phyloP scores from a whole-genome alignment of 1,284 basidiomycete genomes.

The Moesziomyces sp. region DNA sequence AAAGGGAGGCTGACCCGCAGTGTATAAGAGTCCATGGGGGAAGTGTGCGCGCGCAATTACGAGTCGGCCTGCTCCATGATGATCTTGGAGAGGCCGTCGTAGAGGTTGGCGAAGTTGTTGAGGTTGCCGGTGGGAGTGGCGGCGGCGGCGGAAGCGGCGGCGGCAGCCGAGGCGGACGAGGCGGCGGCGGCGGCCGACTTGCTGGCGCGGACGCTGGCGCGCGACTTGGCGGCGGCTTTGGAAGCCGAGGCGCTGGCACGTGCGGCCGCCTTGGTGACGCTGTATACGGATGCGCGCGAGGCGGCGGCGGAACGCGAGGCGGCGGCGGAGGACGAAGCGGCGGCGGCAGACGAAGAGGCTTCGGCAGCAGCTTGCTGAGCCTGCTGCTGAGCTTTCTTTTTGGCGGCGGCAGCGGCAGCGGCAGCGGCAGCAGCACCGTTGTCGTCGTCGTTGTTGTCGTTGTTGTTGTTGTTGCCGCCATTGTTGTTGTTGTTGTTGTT shows the following conservation, averaged over 20 bases:
- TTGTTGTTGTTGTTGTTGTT: conserved; percentile 15
- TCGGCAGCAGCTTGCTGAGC: conserved; percentile 30
- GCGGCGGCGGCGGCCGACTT: conserved; percentile 17
- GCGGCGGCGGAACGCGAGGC: conserved; percentile 46
- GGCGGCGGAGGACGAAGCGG: conserved; percentile 30
- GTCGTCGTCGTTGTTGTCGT: not conserved
- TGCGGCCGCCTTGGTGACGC: conserved; percentile 46
- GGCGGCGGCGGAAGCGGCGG: conserved; percentile 32
- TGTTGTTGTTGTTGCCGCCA: conserved; percentile 6
- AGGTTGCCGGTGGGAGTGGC: conserved; percentile 55
- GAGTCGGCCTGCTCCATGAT: conserved; percentile 48
- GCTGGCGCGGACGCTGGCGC: not conserved
- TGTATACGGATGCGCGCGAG: conserved; percentile 44
- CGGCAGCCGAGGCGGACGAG: conserved; percentile 22
- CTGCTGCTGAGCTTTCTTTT: conserved; percentile 34
- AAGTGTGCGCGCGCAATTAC: not conserved
- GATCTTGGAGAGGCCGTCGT: conserved; percentile 62
- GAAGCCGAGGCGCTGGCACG: conserved; percentile 31
- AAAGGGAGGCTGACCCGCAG: conserved; percentile 24
- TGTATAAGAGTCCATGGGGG: conserved; percentile 19
- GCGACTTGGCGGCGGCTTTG: conserved; percentile 11
- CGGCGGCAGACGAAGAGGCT: conserved; percentile 24
- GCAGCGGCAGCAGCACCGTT: conserved; percentile 6
- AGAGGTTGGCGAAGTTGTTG: conserved; percentile 60
- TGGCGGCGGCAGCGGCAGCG: conserved; percentile 24